Evolutionary conservation across 1,139 yeast species (phyloP).

Genomic region (Saccharomyces pastorianus): DNA sequence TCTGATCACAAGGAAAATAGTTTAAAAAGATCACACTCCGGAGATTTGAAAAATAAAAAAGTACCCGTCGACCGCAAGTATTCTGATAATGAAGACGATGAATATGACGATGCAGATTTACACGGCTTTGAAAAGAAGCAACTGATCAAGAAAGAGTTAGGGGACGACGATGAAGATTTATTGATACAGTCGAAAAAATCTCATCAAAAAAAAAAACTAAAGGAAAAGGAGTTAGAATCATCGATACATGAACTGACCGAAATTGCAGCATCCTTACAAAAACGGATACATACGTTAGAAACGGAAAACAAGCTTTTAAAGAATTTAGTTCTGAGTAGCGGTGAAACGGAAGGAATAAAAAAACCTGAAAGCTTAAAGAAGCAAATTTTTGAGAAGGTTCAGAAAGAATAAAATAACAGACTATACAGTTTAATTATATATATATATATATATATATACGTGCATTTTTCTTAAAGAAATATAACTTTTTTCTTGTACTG

Average conservation of each 20-base stretch:
- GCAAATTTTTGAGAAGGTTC: background rate
- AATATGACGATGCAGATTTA: background rate
- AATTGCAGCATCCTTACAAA: slow-evolving; percentile 50
- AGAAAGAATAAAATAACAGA: background rate
- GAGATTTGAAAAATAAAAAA: background rate
- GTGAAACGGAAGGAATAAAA: slow-evolving; percentile 21
- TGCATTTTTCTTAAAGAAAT: background rate
- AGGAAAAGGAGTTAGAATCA: slow-evolving; percentile 78
- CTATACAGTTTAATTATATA: background rate
- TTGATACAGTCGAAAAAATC: slow-evolving; percentile 1
- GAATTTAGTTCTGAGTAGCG: slow-evolving; percentile 62
- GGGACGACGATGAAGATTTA: slow-evolving; percentile 1
- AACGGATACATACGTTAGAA: slow-evolving; percentile 59
- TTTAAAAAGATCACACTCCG: background rate
- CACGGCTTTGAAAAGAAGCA: background rate
- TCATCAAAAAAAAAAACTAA: slow-evolving; percentile 50
- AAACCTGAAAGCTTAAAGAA: slow-evolving; percentile 10
- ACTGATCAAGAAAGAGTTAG: background rate
- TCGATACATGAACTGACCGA: slow-evolving; percentile 57
- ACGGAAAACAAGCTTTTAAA: slow-evolving; percentile 77
- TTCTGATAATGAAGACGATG: background rate
- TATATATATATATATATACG: background rate
- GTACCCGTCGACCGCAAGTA: background rate
- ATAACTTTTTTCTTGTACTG: background rate
- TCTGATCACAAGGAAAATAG: background rate